Base-by-base conservation (phyloP, 129 eudicot genomes). In the Chrysanthemum lavandulifolium region DNA sequence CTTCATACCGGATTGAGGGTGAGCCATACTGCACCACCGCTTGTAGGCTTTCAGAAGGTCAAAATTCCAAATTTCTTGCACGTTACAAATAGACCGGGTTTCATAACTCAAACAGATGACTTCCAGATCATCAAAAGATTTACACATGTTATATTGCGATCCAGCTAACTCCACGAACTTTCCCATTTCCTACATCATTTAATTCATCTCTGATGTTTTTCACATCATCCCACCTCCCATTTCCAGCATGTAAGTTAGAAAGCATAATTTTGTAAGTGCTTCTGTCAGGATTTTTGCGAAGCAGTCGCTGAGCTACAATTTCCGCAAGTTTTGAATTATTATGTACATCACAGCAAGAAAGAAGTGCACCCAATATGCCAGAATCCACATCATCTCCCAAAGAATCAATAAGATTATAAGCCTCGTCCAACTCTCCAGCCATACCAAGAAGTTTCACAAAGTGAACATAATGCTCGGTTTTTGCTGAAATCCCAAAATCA, bases 371-470 rank as follows among this genome's bases (percentile, higher is more conserved):
- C 94, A 84, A 92, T 10, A 92, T 80, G 67, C 94, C 82, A 13
- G 84, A 77, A 71, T 92, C 88, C 29, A 86, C 89, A 3, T 86
- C 76, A 25, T 76, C 85, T 33, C 83, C 81, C 58, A 87, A 59
- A 11, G 86, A 77, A 15, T 64, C 68, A 33, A 92, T 56, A 73
- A 88, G 71, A 75, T 80, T 69, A 76, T 88, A 86, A 36, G 97
- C 96, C 84, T 86, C 96, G 10, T 79, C 69, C 75, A 92, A 74
- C 79, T 87, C 80, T 21, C 94, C 96, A 12, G 71, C 81, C 97
- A 85, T 92, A 57, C 94, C 97, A 48, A 92, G 85, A 78, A 92
- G 86, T 82, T 89, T 92, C 65, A 92, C 89, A 79, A 85, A 81
- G 68, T 89, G 62, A 65, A 92, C 86, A 68, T 75, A 85, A 85